Evolutionary conservation across 192 early-diverging fungal species (phyloP).

Genomic region (Helicostylum pulchrum): DNA sequence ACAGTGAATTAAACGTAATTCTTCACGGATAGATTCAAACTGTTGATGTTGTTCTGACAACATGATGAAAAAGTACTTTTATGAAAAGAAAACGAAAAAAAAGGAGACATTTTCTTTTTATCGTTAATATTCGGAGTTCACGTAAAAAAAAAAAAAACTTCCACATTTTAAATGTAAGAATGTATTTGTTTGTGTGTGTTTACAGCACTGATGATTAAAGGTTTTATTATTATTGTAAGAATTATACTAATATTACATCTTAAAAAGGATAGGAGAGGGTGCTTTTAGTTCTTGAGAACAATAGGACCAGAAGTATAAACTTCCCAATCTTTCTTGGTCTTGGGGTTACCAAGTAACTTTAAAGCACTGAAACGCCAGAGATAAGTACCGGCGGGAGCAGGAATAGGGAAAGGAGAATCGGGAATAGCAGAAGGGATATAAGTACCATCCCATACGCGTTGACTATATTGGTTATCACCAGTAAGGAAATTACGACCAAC

Average conservation of each 20-base stretch:
- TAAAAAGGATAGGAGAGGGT: neutral
- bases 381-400: slow-evolving; percentile 26
- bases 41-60: too few relatives aligned
- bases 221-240: too few relatives aligned
- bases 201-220: too few relatives aligned
- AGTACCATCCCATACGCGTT: slow-evolving; percentile 23
- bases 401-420: neutral
- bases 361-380: slow-evolving; percentile 23
- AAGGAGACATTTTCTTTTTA: too few relatives aligned
- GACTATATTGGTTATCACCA: neutral
- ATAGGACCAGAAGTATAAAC: slow-evolving; percentile 20
- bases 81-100: too few relatives aligned
- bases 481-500: slow-evolving; percentile 29
- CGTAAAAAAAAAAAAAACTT: too few relatives aligned
- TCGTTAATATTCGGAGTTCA: too few relatives aligned
- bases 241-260: too few relatives aligned
- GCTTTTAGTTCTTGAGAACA: slow-evolving; percentile 21
- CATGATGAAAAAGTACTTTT: too few relatives aligned
- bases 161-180: too few relatives aligned
- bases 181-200: too few relatives aligned
- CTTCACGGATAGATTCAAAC: neutral
- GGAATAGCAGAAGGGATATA: slow-evolving; percentile 9
- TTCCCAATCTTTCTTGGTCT: slow-evolving; percentile 24
- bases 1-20: slow-evolving; percentile 7
- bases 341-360: slow-evolving; percentile 31